Percentiles rank a stretch among this genome's conserved stretches.
Conservation (phyloP, 2,329 filamentous ascomycete species). For the Alternaria burnsii region DNA sequence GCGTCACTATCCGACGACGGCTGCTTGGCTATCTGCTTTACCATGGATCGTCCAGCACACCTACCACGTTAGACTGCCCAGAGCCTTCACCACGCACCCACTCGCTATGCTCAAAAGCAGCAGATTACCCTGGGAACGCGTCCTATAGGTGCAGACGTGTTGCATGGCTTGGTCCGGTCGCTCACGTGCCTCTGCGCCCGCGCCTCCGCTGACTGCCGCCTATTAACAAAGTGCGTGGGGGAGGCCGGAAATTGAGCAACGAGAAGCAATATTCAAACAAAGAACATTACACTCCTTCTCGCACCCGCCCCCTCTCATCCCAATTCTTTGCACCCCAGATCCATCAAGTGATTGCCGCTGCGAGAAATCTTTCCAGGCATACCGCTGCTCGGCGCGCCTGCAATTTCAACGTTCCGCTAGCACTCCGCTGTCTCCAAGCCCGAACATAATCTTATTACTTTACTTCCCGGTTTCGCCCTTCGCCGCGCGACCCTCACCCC, state of each 20-base stretch:
- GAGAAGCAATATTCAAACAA: slow-evolving; percentile 10
- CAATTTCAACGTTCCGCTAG: slow-evolving; percentile 24
- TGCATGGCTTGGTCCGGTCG: not conserved
- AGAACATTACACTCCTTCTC: not conserved
- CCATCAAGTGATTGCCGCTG: slow-evolving; percentile 12
- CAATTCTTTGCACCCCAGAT: not conserved
- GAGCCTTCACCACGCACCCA: slow-evolving; percentile 18
- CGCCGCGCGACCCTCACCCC: slow-evolving; percentile 40
- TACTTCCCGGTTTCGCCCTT: slow-evolving; percentile 33
- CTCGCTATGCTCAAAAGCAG: slow-evolving; percentile 15
- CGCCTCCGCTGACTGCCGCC: slow-evolving; percentile 14
- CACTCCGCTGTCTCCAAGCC: slow-evolving; percentile 22
- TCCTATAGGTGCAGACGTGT: slow-evolving; percentile 21
- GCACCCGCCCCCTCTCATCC: not conserved
- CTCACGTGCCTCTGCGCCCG: slow-evolving; percentile 16
- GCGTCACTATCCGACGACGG: not conserved
- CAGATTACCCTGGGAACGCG: slow-evolving; percentile 23
- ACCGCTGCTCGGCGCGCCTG: slow-evolving; percentile 14
- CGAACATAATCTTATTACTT: slow-evolving; percentile 29
- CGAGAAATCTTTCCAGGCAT: slow-evolving; percentile 6
- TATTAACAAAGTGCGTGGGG: slow-evolving; percentile 20
- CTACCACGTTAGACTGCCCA: slow-evolving; percentile 9
- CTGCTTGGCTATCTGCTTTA: not conserved
- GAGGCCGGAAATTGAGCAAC: slow-evolving; percentile 2
- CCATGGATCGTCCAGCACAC: slow-evolving; percentile 2